Conservation (phyloP, 805 yeast genomes). For the Saturnispora gosingensis region DNA sequence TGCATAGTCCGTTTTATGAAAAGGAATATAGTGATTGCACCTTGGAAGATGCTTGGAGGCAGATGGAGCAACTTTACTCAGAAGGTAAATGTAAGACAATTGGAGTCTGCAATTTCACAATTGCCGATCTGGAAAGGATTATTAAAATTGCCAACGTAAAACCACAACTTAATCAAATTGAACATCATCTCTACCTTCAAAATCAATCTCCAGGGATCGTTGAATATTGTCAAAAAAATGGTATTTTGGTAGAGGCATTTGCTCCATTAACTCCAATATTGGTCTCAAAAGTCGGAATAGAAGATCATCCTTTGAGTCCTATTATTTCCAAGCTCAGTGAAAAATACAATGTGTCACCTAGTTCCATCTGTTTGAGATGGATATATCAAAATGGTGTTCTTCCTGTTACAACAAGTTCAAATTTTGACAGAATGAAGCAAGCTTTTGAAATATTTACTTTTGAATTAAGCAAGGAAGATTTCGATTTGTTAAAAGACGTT, state of each 20-base stretch:
- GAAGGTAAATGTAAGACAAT: constrained; percentile 40
- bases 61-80: constrained; percentile 34
- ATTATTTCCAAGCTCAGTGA: constrained; percentile 33
- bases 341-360: constrained; percentile 50
- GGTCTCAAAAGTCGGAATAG: constrained; percentile 27
- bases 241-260: constrained; percentile 52
- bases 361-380: constrained; percentile 66
- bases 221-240: constrained; percentile 40
- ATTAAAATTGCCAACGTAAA: constrained; percentile 34
- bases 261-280: constrained; percentile 61
- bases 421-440: constrained; percentile 45
- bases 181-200: constrained; percentile 56
- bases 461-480: constrained; percentile 42
- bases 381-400: constrained; percentile 53
- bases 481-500: constrained; percentile 30
- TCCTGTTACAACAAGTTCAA: constrained; percentile 69
- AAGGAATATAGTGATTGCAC: constrained; percentile 35
- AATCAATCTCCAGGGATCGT: constrained; percentile 50
- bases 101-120: constrained; percentile 56
- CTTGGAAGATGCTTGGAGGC: constrained; percentile 42
- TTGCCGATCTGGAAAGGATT: constrained; percentile 35
- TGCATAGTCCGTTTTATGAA: constrained; percentile 49
- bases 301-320: constrained; percentile 32
- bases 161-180: constrained; percentile 64
- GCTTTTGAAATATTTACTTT: constrained; percentile 49